Base-by-base conservation (phyloP, 1,284 basidiomycete species). In the Peniophora sp. region DNA sequence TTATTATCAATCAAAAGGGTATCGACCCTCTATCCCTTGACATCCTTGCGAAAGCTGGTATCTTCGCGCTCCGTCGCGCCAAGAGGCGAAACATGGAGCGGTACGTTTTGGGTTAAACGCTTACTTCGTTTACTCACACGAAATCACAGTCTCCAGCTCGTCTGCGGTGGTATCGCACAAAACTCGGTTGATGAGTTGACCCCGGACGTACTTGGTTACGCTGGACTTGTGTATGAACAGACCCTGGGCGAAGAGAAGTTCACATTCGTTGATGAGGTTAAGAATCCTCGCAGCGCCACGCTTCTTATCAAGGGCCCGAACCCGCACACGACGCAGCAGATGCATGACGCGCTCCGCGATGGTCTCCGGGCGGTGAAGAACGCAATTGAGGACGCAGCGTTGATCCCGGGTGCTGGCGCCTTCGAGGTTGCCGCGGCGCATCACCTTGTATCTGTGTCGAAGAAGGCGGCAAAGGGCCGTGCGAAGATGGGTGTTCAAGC, bases 281-380 rank as follows among this genome's bases (percentile, higher is more conserved):
- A 89, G 69, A 84, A 89, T 54, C 96, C 97, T n/a, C 95, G 93
- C 78, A 90, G 85, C 55, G 97, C 98, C 36, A 99, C 97, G 6
- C 78, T 99, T 52, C 78, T 99, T 55, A 92, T 99, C 75, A 97
- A 97, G 70, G 95, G 93, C n/a, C 97, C 96, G 52, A 99, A 99
- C 69, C 78, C 87, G 6, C 92, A 99, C 73, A 99, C 96, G 47
- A 97, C 89, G 61, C 83, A 89, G 59, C 97, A 97, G 72, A 96
- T 97, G 59, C 91, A 96, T 68, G 97, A 99, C 65, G 96, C 94
- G 3, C 79, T 99, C 47, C 89, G 97, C 34, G 97, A 99, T 66
- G 97, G 97, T 17, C 78, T 99, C 51, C 85, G 97, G 50, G 88
- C 92, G 3, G 95, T 98, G 53, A 99, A 99, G 77, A 99, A 99